Conservation (phyloP, 192 early-diverging fungal species). For the Umbelopsis vinacea region DNA sequence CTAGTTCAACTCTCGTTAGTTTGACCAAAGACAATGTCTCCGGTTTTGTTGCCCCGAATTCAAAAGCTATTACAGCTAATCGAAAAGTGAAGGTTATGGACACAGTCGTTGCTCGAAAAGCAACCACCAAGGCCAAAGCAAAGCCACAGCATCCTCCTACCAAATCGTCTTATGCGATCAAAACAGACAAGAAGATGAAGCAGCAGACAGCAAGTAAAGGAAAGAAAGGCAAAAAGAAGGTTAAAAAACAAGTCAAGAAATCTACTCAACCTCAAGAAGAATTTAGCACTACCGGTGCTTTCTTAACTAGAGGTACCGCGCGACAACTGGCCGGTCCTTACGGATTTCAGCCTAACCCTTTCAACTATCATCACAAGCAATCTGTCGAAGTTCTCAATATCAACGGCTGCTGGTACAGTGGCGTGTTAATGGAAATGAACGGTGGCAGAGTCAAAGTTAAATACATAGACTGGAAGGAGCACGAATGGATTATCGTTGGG, state of each 20-base stretch:
- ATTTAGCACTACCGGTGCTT: conserved; percentile 40
- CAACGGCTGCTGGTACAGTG: conserved; percentile 56
- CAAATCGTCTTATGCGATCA: conserved; percentile 16
- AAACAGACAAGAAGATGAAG: conserved; percentile 28
- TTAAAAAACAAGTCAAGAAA: conserved; percentile 2
- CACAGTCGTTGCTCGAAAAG: conserved; percentile 13
- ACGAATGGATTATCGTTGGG: conserved; percentile 60
- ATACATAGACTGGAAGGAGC: conserved; percentile 52
- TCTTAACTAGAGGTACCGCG: conserved; percentile 43
- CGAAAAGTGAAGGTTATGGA: conserved; percentile 1
- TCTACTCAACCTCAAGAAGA: conserved; percentile 7
- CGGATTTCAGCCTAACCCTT: conserved; percentile 39
- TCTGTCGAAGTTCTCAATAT: conserved; percentile 49
- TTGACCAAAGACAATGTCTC: neutral
- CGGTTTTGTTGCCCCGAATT: neutral
- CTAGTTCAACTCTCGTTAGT: too few species aligned
- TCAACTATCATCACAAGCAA: conserved; percentile 43
- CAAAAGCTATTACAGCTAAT: neutral
- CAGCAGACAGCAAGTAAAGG: conserved; percentile 4
- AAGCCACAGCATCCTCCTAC: conserved; percentile 20
- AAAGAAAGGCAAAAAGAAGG: conserved; percentile 1
- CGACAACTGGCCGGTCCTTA: conserved; percentile 31
- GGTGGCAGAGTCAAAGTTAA: conserved; percentile 50
- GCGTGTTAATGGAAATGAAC: conserved; percentile 43
- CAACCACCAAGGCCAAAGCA: conserved; percentile 5